Evolutionary conservation across 2,329 filamentous ascomycete genomes (phyloP).

Genomic region (Albophoma yamanashiensis): DNA sequence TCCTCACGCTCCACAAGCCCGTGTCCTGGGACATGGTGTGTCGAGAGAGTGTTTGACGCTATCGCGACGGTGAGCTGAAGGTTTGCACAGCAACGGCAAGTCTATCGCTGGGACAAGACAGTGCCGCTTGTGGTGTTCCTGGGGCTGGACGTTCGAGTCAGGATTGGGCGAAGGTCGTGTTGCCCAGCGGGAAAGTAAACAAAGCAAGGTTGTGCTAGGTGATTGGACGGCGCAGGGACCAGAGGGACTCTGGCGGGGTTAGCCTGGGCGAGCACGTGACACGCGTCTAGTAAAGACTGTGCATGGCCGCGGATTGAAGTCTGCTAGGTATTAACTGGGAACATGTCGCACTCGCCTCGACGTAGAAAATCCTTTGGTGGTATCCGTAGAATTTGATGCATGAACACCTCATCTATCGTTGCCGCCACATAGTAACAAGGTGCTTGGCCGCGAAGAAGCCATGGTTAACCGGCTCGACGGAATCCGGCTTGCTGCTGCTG

Average conservation of each 20-base stretch:
- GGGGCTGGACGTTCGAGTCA: neutral
- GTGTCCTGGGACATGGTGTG: conserved; percentile 71
- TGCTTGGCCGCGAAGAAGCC: neutral
- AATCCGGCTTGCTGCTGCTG: neutral
- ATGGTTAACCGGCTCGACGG: neutral
- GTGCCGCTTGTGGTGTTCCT: neutral
- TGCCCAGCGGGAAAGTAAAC: conserved; percentile 33
- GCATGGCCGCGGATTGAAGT: too few species aligned
- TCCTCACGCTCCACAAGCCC: conserved; percentile 82
- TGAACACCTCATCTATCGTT: neutral
- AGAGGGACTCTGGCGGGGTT: neutral
- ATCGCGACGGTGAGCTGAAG: neutral
- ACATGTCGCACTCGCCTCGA: neutral
- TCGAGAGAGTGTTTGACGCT: conserved; percentile 5
- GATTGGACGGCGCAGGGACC: conserved; percentile 13
- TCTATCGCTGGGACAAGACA: neutral
- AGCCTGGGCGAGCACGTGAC: neutral
- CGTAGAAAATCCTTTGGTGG: neutral
- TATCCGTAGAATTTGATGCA: neutral
- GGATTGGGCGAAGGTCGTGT: conserved; percentile 14
- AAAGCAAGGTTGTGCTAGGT: conserved; percentile 14
- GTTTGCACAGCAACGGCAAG: neutral
- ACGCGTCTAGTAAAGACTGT: too few species aligned
- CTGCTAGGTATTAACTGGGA: too few species aligned
- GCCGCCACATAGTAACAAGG: neutral